Evolutionary conservation across 1,284 basidiomycete genomes (phyloP).

Genomic region (Ustilago cynodontis): DNA sequence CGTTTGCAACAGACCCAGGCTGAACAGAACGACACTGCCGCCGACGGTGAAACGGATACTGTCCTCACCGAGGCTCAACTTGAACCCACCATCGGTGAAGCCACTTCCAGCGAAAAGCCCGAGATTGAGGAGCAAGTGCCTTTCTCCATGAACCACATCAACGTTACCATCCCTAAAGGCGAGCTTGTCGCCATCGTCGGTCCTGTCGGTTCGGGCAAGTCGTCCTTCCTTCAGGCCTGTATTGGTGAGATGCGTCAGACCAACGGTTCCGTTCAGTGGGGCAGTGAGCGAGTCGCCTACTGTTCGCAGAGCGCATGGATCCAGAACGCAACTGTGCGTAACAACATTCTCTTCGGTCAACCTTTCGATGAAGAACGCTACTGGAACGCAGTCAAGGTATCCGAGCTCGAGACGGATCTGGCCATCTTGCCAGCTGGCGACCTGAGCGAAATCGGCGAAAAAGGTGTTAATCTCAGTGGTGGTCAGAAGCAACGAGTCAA

Average conservation of each 20-base stretch:
- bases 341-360: slow-evolving; percentile 72
- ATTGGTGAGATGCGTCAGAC: slow-evolving; percentile 67
- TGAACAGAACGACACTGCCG: slow-evolving; percentile 32
- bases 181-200: slow-evolving; percentile 66
- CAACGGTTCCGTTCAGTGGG: slow-evolving; percentile 61
- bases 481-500: slow-evolving; percentile 79
- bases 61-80: slow-evolving; percentile 35
- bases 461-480: slow-evolving; percentile 73
- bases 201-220: slow-evolving; percentile 68
- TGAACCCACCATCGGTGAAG: slow-evolving; percentile 30
- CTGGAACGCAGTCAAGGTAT: slow-evolving; percentile 62
- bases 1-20: slow-evolving; percentile 43
- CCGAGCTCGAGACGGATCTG: slow-evolving; percentile 74
- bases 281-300: slow-evolving; percentile 75
- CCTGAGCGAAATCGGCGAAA: slow-evolving; percentile 76
- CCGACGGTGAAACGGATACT: slow-evolving; percentile 36
- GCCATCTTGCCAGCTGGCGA: slow-evolving; percentile 81
- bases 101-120: slow-evolving; percentile 19
- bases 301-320: slow-evolving; percentile 91
- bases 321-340: slow-evolving; percentile 81
- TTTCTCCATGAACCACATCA: slow-evolving; percentile 56
- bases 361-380: slow-evolving; percentile 73
- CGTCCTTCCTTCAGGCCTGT: slow-evolving; percentile 63
- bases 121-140: slow-evolving; percentile 44
- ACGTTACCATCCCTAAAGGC: slow-evolving; percentile 50